A percentile compares a stretch with the other conserved stretches of the same genome.
phyloP scores from a whole-genome alignment of 163 green algal species.

The Volvox carteri region DNA sequence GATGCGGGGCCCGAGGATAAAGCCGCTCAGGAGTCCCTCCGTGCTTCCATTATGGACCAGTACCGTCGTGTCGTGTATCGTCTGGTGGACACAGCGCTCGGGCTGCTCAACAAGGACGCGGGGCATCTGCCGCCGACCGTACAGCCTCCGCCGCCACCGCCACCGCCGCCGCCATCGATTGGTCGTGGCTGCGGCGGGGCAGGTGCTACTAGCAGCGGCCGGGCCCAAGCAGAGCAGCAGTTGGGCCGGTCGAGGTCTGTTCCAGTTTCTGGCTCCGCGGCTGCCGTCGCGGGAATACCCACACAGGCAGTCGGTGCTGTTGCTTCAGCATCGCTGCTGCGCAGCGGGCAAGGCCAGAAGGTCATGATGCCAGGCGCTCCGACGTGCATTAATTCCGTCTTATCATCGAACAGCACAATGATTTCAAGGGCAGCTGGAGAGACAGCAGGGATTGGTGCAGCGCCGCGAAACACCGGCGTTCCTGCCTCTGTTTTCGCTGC shows the following conservation, averaged over 20 bases:
- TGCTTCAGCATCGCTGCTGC: not conserved
- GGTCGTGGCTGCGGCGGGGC: not conserved
- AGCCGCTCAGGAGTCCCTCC: not conserved
- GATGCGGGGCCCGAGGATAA: not conserved
- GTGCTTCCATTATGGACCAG: constrained; percentile 23
- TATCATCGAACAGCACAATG: too few relatives aligned
- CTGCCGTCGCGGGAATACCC: too few relatives aligned
- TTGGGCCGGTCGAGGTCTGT: not conserved
- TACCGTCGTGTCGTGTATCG: constrained; percentile 22
- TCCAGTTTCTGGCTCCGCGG: not conserved
- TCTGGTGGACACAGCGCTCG: constrained; percentile 53
- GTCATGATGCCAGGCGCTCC: not conserved
- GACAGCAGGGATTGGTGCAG: too few relatives aligned
- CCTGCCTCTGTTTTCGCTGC: not conserved
- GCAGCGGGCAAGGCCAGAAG: not conserved
- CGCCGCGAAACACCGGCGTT: not conserved
- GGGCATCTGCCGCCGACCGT: not conserved
- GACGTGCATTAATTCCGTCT: not conserved
- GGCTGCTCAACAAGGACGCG: not conserved
- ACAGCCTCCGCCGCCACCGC: not conserved
- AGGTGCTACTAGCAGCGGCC: not conserved
- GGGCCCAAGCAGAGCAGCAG: not conserved
- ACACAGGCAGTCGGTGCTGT: too few relatives aligned
- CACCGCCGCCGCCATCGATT: not conserved
- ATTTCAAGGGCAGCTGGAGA: not conserved